Base-by-base conservation (phyloP, 768 basidiomycete genomes). In the Pleurotus giganteus region DNA sequence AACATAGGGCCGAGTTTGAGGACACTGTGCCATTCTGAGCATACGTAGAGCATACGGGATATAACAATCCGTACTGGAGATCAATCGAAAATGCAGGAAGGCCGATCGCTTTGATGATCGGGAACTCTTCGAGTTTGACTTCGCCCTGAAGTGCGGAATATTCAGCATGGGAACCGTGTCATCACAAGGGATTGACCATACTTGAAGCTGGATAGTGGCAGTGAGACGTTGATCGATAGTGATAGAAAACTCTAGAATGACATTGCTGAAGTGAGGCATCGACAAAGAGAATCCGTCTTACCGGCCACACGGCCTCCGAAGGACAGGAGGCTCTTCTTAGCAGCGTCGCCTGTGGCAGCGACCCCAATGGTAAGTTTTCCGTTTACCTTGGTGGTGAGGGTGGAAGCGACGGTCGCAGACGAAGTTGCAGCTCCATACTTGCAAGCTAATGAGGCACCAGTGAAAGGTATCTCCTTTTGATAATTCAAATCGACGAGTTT, bases 1-100 rank as follows among this genome's bases (percentile, higher is more conserved):
- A 51, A 51, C 49, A 51, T 51, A 11, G 49, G 31, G 15, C 49
- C 49, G 11, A 51, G 17, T 37, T 27, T 51, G 32, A 51, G 29
- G 11, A 51, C 29, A 23, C 49, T 51, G 34, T 9, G 29, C 9
- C 1, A 45, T 28, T 8, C 7, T 45, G 21, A 17, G 31, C 31
- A 41, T 8, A 6, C 12, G 21, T 12, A 12, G 19, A 19, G 9
- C 1, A 7, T 23, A 26, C 8, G 23, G 1, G 17, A 19, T 31
- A 36, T 29, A n/a, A 37, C 49, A n/a, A n/a, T n/a, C n/a, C n/a
- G n/a, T 23, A 51, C 49, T 51, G 31, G 7, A 51, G 34, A 23
- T 51, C 49, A 23, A 51, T 34, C 4, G 49, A 51, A 9, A 51
- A 24, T 4, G 31, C 0, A 8, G 49, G 49, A 37, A 51, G 21